These are phyloP conservation scores for Lecanosticta acicola DNA, from an alignment of 2,329 filamentous ascomycete species.

Conservation along the genomic window DNA sequence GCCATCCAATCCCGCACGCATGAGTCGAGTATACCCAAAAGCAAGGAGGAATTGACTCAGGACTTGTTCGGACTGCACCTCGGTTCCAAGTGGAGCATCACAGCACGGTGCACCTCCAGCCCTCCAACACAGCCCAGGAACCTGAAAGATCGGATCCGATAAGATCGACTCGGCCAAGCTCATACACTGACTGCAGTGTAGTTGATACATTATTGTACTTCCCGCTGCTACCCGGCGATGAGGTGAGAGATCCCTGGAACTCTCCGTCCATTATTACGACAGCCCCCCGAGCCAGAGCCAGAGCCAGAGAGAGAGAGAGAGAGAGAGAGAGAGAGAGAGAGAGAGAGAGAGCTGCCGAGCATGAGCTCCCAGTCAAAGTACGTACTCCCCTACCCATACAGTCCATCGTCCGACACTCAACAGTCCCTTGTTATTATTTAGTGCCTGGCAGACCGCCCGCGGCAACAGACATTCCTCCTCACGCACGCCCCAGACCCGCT, in stretches of 20 bases:
- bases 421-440: not conserved
- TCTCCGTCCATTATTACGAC: not conserved
- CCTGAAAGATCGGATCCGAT: no score
- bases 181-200: no score
- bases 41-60: no score
- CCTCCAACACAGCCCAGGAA: no score
- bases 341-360: not conserved
- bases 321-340: no score
- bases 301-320: no score
- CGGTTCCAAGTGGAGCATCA: no score
- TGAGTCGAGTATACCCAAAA: no score
- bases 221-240: not conserved
- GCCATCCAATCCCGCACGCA: no score
- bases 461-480: slow-evolving; percentile 18
- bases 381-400: not conserved
- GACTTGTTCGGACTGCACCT: no score
- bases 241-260: not conserved
- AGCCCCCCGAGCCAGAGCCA: not conserved
- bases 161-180: no score
- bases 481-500: slow-evolving; percentile 29
- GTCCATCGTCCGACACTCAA: not conserved
- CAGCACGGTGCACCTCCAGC: no score
- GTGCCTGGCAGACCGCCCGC: slow-evolving; percentile 18
- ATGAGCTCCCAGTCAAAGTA: slow-evolving; percentile 7
- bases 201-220: not conserved